Percentiles rank a stretch among this genome's conserved stretches.
phyloP scores from a whole-genome alignment of 2,329 filamentous ascomycete genomes.

The Bisporella sp. region DNA sequence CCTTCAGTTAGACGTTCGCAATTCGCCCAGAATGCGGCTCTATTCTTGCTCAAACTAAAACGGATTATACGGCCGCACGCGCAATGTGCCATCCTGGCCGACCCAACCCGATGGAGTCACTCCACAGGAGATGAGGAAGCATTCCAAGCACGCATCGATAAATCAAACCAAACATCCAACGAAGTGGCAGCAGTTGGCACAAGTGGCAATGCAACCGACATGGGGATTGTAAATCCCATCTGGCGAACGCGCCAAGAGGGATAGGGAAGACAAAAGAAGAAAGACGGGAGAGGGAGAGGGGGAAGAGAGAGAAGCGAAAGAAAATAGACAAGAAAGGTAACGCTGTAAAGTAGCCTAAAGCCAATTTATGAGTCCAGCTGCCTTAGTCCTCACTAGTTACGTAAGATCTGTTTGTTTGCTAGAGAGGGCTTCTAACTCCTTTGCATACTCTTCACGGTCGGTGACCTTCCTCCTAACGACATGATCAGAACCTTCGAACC shows the following conservation, averaged over 20 bases:
- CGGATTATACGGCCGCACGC: too few species aligned
- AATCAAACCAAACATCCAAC: slow-evolving; percentile 5
- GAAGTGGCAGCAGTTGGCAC: slow-evolving; percentile 11
- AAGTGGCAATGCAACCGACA: slow-evolving; percentile 7
- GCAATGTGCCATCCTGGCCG: too few species aligned
- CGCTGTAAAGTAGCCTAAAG: slow-evolving; percentile 6
- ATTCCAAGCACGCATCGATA: slow-evolving; percentile 3
- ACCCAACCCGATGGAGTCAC: not conserved
- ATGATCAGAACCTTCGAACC: not conserved
- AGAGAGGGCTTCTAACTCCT: slow-evolving; percentile 12
- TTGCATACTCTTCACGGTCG: slow-evolving; percentile 10
- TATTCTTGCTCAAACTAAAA: too few species aligned
- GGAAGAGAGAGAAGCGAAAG: slow-evolving; percentile 11
- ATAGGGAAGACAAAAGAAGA: slow-evolving; percentile 11
- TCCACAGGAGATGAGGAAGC: slow-evolving; percentile 1
- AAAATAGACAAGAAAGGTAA: slow-evolving; percentile 10
- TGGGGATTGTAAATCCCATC: slow-evolving; percentile 14
- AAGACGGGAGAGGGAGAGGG: slow-evolving; percentile 10
- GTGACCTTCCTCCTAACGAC: slow-evolving; percentile 11
- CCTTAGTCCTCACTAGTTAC: slow-evolving; percentile 7
- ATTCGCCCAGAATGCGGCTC: too few species aligned
- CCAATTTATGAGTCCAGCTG: slow-evolving; percentile 6
- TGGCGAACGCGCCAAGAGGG: slow-evolving; percentile 11
- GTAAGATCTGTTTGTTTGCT: slow-evolving; percentile 6
- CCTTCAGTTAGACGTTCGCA: too few species aligned